Conservation (phyloP, 208 protist genomes). For the Leishmania aethiopica region DNA sequence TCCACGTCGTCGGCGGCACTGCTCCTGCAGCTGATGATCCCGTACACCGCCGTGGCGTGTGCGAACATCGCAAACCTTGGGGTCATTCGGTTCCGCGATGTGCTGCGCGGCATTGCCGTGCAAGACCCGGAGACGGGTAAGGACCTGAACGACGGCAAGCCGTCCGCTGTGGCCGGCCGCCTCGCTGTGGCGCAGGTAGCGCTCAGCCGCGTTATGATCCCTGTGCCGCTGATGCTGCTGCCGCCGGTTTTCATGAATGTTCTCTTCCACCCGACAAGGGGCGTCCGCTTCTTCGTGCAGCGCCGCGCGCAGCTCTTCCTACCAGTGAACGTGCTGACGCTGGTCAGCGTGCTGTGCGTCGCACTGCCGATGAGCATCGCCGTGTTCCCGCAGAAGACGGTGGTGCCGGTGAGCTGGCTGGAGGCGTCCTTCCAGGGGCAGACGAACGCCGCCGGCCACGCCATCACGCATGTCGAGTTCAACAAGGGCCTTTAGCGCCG, state of each 20-base stretch:
- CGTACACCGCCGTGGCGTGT: conserved; percentile 78
- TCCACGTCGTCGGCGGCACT: conserved; percentile 2
- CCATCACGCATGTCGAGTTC: conserved; percentile 43
- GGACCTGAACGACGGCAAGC: conserved; percentile 43
- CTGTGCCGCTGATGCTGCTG: conserved; percentile 69
- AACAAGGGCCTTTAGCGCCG: conserved; percentile 51
- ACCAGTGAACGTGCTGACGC: conserved; percentile 50
- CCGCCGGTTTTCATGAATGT: conserved; percentile 72
- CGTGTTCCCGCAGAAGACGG: conserved; percentile 59
- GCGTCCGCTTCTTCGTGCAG: conserved; percentile 39
- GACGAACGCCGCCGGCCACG: conserved; percentile 40
- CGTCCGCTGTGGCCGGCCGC: conserved; percentile 64
- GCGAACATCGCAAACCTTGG: conserved; percentile 82
- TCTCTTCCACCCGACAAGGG: conserved; percentile 41
- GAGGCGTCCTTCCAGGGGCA: conserved; percentile 42
- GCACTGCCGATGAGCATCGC: conserved; percentile 62
- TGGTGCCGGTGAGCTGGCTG: conserved; percentile 42
- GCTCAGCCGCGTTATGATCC: conserved; percentile 64
- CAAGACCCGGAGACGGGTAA: conserved; percentile 61
- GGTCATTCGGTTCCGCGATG: conserved; percentile 79
- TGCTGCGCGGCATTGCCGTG: conserved; percentile 66
- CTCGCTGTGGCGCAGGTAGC: conserved; percentile 71
- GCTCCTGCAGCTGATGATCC: conserved; percentile 50
- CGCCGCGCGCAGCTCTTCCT: conserved; percentile 41
- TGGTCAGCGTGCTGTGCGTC: conserved; percentile 46